Conservation (phyloP, 2,329 filamentous ascomycete genomes). For the Helotiales sp. region DNA sequence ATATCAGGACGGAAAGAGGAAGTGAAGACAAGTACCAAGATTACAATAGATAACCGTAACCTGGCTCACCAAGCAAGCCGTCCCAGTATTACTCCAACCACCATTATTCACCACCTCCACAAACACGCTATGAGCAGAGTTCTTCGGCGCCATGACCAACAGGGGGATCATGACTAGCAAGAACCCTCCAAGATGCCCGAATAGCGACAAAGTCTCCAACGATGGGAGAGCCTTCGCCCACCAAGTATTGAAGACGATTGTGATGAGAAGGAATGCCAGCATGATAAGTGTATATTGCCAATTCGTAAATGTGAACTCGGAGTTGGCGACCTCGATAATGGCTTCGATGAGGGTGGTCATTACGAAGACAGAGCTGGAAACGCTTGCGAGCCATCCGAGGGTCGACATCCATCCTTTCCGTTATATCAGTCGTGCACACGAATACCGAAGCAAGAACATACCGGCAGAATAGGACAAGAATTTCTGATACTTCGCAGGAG, state of each 20-base stretch:
- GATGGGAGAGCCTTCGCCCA: constrained; percentile 41
- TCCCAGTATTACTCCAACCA: constrained; percentile 36
- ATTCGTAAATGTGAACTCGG: constrained; percentile 36
- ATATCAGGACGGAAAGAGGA: neutral
- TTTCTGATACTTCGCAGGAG: constrained; percentile 48
- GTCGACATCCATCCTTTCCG: constrained; percentile 46
- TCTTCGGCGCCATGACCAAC: constrained; percentile 32
- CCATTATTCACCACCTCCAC: constrained; percentile 35
- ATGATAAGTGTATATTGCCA: constrained; percentile 47
- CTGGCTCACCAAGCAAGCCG: constrained; percentile 40
- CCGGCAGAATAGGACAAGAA: constrained; percentile 54
- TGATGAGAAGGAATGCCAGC: constrained; percentile 42
- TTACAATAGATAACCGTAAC: constrained; percentile 31
- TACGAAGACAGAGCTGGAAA: constrained; percentile 43
- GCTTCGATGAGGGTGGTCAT: constrained; percentile 47
- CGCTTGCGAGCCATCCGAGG: constrained; percentile 45
- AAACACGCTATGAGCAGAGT: constrained; percentile 31
- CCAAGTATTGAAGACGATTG: constrained; percentile 46
- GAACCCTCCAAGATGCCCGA: constrained; percentile 46
- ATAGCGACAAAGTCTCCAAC: constrained; percentile 44
- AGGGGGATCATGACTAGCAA: constrained; percentile 44
- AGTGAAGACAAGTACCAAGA: constrained; percentile 25
- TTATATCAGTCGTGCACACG: neutral
- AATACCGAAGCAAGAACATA: neutral
- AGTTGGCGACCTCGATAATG: constrained; percentile 36